A percentile compares a stretch with the other conserved stretches of the same genome.
Evolutionary conservation across 2,329 filamentous ascomycete species (phyloP).

Genomic region (Fonsecaea pugnacius): DNA sequence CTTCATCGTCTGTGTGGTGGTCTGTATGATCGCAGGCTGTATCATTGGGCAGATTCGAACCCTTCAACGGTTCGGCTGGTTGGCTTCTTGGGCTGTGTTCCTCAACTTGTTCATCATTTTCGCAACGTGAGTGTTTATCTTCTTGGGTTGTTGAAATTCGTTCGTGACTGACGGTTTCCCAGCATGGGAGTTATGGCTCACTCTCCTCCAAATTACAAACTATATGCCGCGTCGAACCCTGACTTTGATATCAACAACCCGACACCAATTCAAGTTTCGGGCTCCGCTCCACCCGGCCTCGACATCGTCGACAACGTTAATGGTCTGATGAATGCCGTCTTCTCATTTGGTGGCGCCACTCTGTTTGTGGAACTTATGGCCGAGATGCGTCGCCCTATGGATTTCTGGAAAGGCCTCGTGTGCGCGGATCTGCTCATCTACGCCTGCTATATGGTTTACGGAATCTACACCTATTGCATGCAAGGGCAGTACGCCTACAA

Average conservation of each 20-base stretch:
- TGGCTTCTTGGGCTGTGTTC: constrained; percentile 62
- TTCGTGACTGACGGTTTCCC: not conserved
- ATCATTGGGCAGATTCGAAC: constrained; percentile 61
- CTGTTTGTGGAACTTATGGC: constrained; percentile 64
- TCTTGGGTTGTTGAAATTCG: not conserved
- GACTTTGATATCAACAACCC: constrained; percentile 49
- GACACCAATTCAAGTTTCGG: constrained; percentile 43
- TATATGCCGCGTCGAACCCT: constrained; percentile 42
- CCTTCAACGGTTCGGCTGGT: constrained; percentile 58
- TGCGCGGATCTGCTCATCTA: constrained; percentile 56
- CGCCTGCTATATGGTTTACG: constrained; percentile 54
- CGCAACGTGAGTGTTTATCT: constrained; percentile 46
- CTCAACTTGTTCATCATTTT: constrained; percentile 61
- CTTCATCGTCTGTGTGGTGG: constrained; percentile 58
- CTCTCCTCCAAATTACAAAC: constrained; percentile 55
- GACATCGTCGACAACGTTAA: constrained; percentile 55
- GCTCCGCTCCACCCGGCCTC: constrained; percentile 37
- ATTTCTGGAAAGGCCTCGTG: constrained; percentile 56
- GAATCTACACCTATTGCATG: constrained; percentile 53
- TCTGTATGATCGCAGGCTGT: constrained; percentile 58
- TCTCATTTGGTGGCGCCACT: constrained; percentile 63
- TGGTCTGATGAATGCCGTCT: constrained; percentile 60
- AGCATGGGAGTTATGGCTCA: constrained; percentile 58
- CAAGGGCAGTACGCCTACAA: constrained; percentile 55
- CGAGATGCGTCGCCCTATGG: constrained; percentile 55